phyloP scores from a whole-genome alignment of 306 rosid species.

The Quercus rubra region DNA sequence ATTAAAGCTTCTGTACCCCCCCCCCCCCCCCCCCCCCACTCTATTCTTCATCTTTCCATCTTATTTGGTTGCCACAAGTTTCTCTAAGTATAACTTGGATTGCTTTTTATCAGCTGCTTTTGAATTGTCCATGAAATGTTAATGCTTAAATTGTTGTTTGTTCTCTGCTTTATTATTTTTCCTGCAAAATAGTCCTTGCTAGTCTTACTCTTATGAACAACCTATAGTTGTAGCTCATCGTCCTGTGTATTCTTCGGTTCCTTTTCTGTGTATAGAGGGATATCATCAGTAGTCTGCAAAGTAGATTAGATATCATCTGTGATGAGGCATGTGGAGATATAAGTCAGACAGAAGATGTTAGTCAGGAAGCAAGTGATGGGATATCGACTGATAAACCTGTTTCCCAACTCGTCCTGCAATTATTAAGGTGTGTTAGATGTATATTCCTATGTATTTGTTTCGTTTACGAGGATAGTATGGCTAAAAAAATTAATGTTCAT shows the following conservation, averaged over 20 bases:
- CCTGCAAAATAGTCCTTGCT: not conserved
- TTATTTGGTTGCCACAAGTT: not conserved
- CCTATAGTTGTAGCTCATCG: not conserved
- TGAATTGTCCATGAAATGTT: not conserved
- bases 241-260: constrained; percentile 9
- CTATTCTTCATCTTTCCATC: not conserved
- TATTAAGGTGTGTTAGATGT: constrained; percentile 43
- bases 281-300: constrained; percentile 72
- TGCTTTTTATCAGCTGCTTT: not conserved
- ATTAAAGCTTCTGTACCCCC: not conserved
- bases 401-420: constrained; percentile 45
- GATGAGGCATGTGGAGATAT: constrained; percentile 70
- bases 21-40: too few species aligned
- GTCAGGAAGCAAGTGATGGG: constrained; percentile 34
- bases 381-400: constrained; percentile 48
- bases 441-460: not conserved
- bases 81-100: not conserved
- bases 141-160: not conserved
- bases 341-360: constrained; percentile 29
- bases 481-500: not conserved
- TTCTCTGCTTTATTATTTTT: not conserved
- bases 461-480: not conserved
- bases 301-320: constrained; percentile 88
- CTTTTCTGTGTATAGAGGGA: constrained; percentile 55
- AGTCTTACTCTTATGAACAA: not conserved